These are phyloP conservation scores for Phytophthora vignae DNA, from an alignment of 352 stramenopile species.

Conservation along the genomic window DNA sequence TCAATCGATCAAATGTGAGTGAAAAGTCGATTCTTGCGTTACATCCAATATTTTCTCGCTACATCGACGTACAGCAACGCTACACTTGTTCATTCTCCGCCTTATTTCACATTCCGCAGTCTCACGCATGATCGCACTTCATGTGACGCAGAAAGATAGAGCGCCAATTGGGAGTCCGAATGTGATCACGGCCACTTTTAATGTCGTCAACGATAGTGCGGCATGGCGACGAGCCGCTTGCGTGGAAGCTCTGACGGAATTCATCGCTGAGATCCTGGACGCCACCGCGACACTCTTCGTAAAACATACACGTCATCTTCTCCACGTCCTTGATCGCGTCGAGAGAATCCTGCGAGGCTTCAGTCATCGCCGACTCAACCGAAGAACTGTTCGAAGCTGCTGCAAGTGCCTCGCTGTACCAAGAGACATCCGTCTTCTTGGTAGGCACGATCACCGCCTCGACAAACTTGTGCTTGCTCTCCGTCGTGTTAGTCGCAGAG, in stretches of 20 bases:
- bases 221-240: slow-evolving; percentile 66
- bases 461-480: slow-evolving; percentile 42
- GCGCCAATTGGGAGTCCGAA: slow-evolving; percentile 80
- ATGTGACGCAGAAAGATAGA: slow-evolving; percentile 74
- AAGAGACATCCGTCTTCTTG: slow-evolving; percentile 41
- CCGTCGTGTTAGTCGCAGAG: slow-evolving; percentile 7
- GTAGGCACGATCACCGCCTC: slow-evolving; percentile 75
- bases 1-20: slow-evolving; percentile 36
- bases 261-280: slow-evolving; percentile 69
- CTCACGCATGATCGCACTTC: slow-evolving; percentile 49
- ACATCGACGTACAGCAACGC: slow-evolving; percentile 26
- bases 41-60: slow-evolving; percentile 38
- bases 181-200: slow-evolving; percentile 58
- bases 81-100: not conserved
- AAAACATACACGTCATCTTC: slow-evolving; percentile 92
- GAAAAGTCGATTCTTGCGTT: slow-evolving; percentile 26
- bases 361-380: slow-evolving; percentile 31
- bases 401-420: slow-evolving; percentile 66
- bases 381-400: slow-evolving; percentile 52
- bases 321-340: slow-evolving; percentile 76
- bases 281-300: slow-evolving; percentile 81
- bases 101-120: not conserved
- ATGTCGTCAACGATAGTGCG: slow-evolving; percentile 66
- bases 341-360: slow-evolving; percentile 33
- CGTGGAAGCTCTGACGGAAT: slow-evolving; percentile 79